A percentile compares a stretch with the other conserved stretches of the same genome.
Evolutionary conservation across 164 flowering plant species (phyloP).

Genomic region (Buxus sempervirens): DNA sequence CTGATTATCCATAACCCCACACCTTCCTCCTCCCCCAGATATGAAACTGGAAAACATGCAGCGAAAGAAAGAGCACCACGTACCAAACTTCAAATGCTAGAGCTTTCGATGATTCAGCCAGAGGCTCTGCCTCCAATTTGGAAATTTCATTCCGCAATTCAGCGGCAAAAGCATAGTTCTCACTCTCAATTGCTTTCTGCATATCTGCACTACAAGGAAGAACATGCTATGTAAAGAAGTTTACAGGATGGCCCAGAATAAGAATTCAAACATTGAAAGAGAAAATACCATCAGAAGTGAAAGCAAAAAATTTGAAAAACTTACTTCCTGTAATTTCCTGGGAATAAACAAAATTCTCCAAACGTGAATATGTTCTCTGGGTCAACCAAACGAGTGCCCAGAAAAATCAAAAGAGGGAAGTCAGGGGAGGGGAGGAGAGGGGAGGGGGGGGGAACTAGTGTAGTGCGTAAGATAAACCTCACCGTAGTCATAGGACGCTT

Average conservation of each 20-base stretch:
- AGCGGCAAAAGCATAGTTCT: conserved; percentile 81
- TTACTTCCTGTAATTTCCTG: background rate
- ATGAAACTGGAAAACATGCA: conserved; percentile 5
- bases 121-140: conserved; percentile 73
- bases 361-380: too few species aligned
- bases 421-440: too few species aligned
- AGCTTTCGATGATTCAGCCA: conserved; percentile 83
- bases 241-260: conserved; percentile 1
- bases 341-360: background rate
- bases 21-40: background rate
- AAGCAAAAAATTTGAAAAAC: background rate
- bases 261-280: background rate
- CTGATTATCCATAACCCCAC: background rate
- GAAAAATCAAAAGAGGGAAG: too few species aligned
- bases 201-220: conserved; percentile 65
- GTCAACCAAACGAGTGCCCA: too few species aligned
- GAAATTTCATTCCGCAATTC: conserved; percentile 75
- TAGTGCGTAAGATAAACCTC: conserved; percentile 17
- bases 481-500: conserved; percentile 76
- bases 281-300: background rate
- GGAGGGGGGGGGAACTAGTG: too few species aligned
- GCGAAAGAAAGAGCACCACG: conserved; percentile 2
- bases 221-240: conserved; percentile 3
- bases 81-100: conserved; percentile 79
- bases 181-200: conserved; percentile 71